Percentiles rank a stretch among this genome's conserved stretches.
Evolutionary conservation across 1,139 yeast species (phyloP).

Genomic region (Debaryomycetaceae sp.): DNA sequence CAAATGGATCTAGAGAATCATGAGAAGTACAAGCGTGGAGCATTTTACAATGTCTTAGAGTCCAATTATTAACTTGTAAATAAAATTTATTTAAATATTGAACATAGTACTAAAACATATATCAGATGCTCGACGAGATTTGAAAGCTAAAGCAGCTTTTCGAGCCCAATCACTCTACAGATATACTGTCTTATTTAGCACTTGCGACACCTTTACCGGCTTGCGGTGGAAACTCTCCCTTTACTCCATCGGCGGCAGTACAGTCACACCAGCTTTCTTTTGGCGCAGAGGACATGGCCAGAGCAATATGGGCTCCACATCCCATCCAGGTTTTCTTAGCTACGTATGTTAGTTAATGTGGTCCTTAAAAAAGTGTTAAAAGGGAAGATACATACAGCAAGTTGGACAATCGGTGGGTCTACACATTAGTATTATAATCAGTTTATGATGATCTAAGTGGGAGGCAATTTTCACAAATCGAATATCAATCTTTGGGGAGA

Average conservation of each 20-base stretch:
- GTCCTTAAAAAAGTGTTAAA: background rate
- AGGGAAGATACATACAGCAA: conserved; percentile 13
- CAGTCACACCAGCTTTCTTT: conserved; percentile 36
- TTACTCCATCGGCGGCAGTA: conserved; percentile 12
- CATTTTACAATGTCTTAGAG: background rate
- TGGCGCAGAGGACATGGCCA: conserved; percentile 34
- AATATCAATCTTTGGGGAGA: no score
- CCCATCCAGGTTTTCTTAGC: conserved; percentile 41
- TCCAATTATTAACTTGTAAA: background rate
- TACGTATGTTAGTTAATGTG: conserved; percentile 5
- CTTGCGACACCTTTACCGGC: conserved; percentile 11
- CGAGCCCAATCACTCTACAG: no score
- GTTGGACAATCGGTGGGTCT: conserved; percentile 15
- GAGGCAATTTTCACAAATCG: no score
- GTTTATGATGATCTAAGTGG: background rate
- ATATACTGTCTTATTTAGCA: no score
- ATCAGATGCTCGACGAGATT: background rate
- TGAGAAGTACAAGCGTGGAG: conserved; percentile 11
- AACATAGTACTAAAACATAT: background rate
- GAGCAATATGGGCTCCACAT: conserved; percentile 43
- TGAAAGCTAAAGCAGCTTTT: background rate
- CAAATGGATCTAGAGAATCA: conserved; percentile 16
- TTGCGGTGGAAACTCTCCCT: conserved; percentile 14
- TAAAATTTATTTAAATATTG: background rate
- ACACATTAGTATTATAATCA: conserved; percentile 13